Base-by-base conservation (phyloP, 371 early-diverging fungal genomes). In the Mucor racemosus region DNA sequence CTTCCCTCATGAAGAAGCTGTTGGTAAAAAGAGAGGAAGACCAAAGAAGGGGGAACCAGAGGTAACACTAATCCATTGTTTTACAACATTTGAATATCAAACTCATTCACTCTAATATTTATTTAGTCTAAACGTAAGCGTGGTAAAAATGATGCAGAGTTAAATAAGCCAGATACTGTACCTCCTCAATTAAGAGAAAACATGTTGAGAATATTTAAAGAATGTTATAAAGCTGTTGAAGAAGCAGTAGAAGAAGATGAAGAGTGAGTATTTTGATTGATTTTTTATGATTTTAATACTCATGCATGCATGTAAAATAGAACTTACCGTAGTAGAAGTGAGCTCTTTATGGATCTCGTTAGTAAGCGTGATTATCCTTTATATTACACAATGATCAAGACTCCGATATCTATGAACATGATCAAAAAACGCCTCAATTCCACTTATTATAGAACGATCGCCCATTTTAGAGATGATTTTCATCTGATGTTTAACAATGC, bases 401-500 rank as follows among this genome's bases (percentile, higher is more conserved):
- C 82, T 15, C 97, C 96, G 15, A 95, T 97, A 59, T 86, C 92
- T 7, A 84, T 94, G 86, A 84, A 84, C 35, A 81, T 87, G 68
- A 90, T 92, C 73, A 85, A 88, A 68, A 85, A 83, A 62, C 76
- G 86, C 40, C 85, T 91, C 46, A 77, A 85, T 17, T 80, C 82
- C 3, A 67, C 78, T 4, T 76, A 77, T 67, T 91, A 89, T 74
- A 81, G 81, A 67, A 70, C 77, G 7, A 72, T 87, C 5, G 71
- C 71, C 1, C 80, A 86, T 41, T 90, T 91, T 71, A 72, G 75
- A 38, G 84, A 86, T 34, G 92, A 92, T 64, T 81, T 91, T 48
- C 72, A 82, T 61, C 76, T 84, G 31, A 94, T 94, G 94, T 92
- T 92, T 73, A 76, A 88, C 71, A 95, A 95, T 68, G 95, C 95